phyloP scores from a whole-genome alignment of 169 alveolate species.

The Amoebophrya sp. region DNA sequence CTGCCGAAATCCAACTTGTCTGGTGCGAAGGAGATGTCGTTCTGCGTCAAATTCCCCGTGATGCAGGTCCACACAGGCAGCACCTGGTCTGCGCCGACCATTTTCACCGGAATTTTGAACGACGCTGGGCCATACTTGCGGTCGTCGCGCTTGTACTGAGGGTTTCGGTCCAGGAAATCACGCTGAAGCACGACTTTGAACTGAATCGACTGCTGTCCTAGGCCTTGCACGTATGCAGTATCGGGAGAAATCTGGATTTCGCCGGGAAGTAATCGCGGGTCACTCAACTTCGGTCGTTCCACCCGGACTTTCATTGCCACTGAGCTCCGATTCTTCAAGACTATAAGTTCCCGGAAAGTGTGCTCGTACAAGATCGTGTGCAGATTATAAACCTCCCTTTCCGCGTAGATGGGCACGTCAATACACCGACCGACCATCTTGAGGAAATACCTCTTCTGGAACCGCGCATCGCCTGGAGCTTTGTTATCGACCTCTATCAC shows the following conservation, averaged over 20 bases:
- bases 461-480: background rate
- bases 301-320: background rate
- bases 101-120: background rate
- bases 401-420: background rate
- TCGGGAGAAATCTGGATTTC: background rate
- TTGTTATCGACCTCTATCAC: background rate
- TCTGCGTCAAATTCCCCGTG: background rate
- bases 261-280: background rate
- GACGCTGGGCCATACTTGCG: background rate
- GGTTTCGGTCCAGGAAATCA: background rate
- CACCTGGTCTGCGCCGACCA: background rate
- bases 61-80: background rate
- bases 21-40: background rate
- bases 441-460: background rate
- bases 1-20: background rate
- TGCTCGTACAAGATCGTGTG: background rate
- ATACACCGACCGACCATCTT: background rate
- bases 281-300: background rate
- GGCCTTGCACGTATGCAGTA: background rate
- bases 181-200: background rate
- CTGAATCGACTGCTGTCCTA: background rate
- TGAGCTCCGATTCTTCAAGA: background rate
- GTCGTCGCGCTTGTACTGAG: background rate
- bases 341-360: background rate
- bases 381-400: background rate